phyloP scores from a whole-genome alignment of 345 rosid species.

The Erodium maritimum region DNA sequence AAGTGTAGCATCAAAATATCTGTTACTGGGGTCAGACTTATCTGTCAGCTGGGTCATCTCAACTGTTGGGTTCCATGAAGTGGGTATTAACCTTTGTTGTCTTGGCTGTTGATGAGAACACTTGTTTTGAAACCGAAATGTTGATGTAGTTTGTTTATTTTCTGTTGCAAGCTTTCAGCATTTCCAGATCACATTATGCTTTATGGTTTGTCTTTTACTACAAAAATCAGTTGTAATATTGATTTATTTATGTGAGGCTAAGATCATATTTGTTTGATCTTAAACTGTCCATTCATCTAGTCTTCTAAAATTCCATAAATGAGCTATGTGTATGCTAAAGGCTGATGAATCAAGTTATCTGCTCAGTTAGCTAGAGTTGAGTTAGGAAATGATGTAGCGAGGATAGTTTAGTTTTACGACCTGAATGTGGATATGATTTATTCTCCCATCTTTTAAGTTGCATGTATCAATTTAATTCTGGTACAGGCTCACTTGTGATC shows the following conservation, averaged over 20 bases:
- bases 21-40: not conserved
- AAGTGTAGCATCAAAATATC: not conserved
- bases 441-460: not conserved
- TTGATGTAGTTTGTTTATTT: not conserved
- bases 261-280: no score
- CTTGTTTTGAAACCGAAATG: not conserved
- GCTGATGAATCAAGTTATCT: no score
- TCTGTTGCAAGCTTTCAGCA: not conserved
- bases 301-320: no score
- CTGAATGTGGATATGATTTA: no score
- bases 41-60: not conserved
- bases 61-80: not conserved
- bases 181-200: not conserved
- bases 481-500: not conserved
- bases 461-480: not conserved
- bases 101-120: not conserved
- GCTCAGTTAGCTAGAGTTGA: no score
- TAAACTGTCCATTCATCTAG: not conserved
- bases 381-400: no score
- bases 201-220: not conserved
- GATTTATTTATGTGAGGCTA: not conserved
- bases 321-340: no score
- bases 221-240: not conserved
- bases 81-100: not conserved
- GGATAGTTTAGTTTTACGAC: no score